Percentiles rank a stretch among this genome's conserved stretches.
phyloP scores from a whole-genome alignment of 306 rosid genomes.

The Lathyrus aphaca region DNA sequence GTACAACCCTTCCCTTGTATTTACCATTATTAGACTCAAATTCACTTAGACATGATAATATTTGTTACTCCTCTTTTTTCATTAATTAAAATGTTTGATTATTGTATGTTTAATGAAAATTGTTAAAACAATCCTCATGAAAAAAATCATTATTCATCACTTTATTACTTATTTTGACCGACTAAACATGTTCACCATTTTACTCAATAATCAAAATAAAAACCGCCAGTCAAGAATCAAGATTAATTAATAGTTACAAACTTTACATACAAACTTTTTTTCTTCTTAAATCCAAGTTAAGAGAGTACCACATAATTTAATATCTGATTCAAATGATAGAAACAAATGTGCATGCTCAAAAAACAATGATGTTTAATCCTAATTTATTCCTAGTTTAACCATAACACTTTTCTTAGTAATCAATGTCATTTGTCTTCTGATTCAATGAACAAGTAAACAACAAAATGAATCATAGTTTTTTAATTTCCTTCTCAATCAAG shows the following conservation, averaged over 20 bases:
- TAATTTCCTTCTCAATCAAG: background rate
- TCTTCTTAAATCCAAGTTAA: background rate
- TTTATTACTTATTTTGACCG: too few relatives aligned
- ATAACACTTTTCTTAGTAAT: constrained; percentile 15
- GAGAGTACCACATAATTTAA: background rate
- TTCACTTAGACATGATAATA: too few relatives aligned
- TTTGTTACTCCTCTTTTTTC: too few relatives aligned
- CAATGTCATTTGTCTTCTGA: constrained; percentile 26
- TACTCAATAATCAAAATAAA: background rate
- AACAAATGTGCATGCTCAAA: constrained; percentile 12
- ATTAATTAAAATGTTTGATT: too few relatives aligned
- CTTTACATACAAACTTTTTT: background rate
- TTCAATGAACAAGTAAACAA: constrained; percentile 32
- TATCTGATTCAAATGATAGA: background rate
- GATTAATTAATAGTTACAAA: background rate
- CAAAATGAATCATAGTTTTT: constrained; percentile 28
- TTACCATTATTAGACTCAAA: too few relatives aligned
- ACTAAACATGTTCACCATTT: background rate
- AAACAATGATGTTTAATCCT: constrained; percentile 11
- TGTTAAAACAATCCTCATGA: too few relatives aligned
- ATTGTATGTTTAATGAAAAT: too few relatives aligned
- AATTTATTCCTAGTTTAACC: constrained; percentile 1
- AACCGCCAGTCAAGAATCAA: background rate
- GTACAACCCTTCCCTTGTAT: too few relatives aligned
- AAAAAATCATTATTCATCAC: too few relatives aligned